Percentiles rank a stretch among this genome's conserved stretches.
phyloP scores from a whole-genome alignment of 78 protist genomes.

The Speleostelium caveatum region DNA sequence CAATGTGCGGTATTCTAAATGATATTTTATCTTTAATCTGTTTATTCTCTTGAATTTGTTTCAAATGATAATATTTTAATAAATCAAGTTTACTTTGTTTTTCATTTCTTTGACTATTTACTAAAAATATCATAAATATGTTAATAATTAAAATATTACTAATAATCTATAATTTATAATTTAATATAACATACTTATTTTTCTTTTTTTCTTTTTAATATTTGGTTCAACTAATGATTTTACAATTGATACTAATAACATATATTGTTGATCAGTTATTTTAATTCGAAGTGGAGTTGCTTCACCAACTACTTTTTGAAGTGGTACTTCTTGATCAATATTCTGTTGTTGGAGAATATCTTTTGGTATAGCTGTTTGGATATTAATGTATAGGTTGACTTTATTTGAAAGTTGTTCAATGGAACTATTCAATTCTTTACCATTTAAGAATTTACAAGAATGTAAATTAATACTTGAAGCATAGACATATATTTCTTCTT shows the following conservation, averaged over 20 bases:
- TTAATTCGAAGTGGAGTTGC: conserved; percentile 23
- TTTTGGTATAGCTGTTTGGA: conserved; percentile 36
- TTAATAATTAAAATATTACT: no score
- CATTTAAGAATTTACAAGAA: conserved; percentile 35
- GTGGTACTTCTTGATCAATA: conserved; percentile 1
- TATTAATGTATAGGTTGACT: conserved; percentile 27
- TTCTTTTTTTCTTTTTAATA: conserved; percentile 49
- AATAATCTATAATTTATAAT: no score
- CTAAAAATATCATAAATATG: no score
- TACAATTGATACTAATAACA: conserved; percentile 45
- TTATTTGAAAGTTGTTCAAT: conserved; percentile 58
- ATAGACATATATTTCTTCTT: conserved; percentile 63
- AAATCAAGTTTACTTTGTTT: conserved; percentile 22
- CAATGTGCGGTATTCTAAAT: conserved; percentile 56
- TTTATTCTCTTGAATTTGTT: neutral
- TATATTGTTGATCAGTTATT: conserved; percentile 63
- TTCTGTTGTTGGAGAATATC: neutral
- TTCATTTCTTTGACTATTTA: conserved; percentile 17
- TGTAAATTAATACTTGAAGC: conserved; percentile 57
- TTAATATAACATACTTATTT: no score
- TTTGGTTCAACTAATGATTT: conserved; percentile 62
- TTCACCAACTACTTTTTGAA: conserved; percentile 72
- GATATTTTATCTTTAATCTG: conserved; percentile 53
- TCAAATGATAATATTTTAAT: conserved; percentile 3
- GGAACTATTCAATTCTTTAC: conserved; percentile 3